Conservation (phyloP, 352 stramenopile species). For the Elongisporangium prolatum region DNA sequence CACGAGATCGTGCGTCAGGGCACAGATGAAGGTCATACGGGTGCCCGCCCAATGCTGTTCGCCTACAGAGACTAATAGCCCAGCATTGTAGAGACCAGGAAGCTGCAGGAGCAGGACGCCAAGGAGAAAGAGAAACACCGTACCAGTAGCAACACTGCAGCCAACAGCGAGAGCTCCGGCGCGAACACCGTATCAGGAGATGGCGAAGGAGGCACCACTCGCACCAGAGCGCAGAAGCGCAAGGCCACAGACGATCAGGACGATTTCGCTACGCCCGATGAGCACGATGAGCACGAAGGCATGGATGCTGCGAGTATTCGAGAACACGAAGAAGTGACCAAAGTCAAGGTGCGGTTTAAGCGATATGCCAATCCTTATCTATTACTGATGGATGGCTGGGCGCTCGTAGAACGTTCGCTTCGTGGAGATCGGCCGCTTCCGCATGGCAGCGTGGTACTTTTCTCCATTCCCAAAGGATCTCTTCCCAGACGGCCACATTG, state of each 20-base stretch:
- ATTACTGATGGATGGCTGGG: constrained; percentile 10
- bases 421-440: constrained; percentile 92
- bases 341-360: constrained; percentile 77
- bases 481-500: constrained; percentile 79
- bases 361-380: constrained; percentile 1
- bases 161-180: constrained; percentile 1
- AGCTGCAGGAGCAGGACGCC: constrained; percentile 69
- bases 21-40: constrained; percentile 50
- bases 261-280: constrained; percentile 80
- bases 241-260: constrained; percentile 66
- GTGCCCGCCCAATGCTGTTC: no score
- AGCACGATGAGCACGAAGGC: constrained; percentile 97
- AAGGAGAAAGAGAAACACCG: constrained; percentile 64
- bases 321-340: constrained; percentile 98
- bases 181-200: neutral
- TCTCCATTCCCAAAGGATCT: constrained; percentile 96
- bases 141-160: constrained; percentile 19
- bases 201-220: constrained; percentile 25
- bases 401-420: constrained; percentile 92
- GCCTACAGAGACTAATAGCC: no score
- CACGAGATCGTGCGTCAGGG: constrained; percentile 71
- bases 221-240: constrained; percentile 70
- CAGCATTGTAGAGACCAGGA: constrained; percentile 36
- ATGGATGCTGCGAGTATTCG: constrained; percentile 96
- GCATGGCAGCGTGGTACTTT: constrained; percentile 97